Conservation (phyloP, 2,329 filamentous ascomycete genomes). For the Hawksworthiomyces lignivorus region DNA sequence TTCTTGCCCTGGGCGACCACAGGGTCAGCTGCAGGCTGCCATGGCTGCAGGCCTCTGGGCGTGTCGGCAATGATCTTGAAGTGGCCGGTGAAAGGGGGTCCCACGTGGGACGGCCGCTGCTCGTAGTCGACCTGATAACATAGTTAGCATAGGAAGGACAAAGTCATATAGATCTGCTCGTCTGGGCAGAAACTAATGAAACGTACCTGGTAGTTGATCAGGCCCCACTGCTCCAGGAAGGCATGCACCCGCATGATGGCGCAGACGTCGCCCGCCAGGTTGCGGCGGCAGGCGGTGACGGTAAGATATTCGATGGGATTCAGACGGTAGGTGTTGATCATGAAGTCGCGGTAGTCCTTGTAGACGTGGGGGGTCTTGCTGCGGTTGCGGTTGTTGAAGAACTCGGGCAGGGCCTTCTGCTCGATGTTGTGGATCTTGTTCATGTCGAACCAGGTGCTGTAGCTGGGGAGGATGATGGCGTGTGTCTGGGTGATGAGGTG, state of each 20-base stretch:
- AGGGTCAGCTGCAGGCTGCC: slow-evolving; percentile 81
- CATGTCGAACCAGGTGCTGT: slow-evolving; percentile 99
- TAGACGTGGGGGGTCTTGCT: slow-evolving; percentile 97
- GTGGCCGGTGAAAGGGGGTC: slow-evolving; percentile 93
- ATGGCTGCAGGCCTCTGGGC: slow-evolving; percentile 85
- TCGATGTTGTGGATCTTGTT: slow-evolving; percentile 83
- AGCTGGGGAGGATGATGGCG: slow-evolving; percentile 92
- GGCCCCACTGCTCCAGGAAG: slow-evolving; percentile 95
- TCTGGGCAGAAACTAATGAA: neutral
- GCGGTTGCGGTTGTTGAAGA: slow-evolving; percentile 96
- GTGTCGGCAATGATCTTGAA: slow-evolving; percentile 96
- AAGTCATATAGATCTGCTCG: too few species aligned
- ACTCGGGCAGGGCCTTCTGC: slow-evolving; percentile 90
- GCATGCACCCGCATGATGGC: slow-evolving; percentile 98
- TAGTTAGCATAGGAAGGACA: too few species aligned
- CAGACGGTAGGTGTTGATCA: slow-evolving; percentile 98
- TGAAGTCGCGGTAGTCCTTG: slow-evolving; percentile 98
- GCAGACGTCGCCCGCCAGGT: slow-evolving; percentile 93
- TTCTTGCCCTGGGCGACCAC: slow-evolving; percentile 54
- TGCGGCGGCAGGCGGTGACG: slow-evolving; percentile 89
- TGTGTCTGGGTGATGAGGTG: slow-evolving; percentile 92
- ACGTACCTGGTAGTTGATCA: slow-evolving; percentile 97
- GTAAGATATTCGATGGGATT: slow-evolving; percentile 96
- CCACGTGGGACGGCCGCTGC: slow-evolving; percentile 88
- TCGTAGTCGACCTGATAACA: slow-evolving; percentile 78